Base-by-base conservation (phyloP, 148 eudicot genomes). In the Camellia sinensis region DNA sequence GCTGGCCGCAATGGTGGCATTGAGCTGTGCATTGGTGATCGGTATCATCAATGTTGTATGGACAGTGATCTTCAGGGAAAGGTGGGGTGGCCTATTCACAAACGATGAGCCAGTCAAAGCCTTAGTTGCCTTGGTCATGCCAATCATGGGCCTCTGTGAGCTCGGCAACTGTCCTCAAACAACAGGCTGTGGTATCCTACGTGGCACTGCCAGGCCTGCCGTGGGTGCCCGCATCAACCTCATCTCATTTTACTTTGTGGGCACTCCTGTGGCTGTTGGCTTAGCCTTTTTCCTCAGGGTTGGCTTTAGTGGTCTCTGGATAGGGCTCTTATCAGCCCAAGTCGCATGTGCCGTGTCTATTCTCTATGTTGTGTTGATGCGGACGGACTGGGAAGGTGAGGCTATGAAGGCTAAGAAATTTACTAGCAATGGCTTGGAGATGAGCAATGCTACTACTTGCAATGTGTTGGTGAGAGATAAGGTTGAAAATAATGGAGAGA, bases 91-190 rank as follows among this genome's bases (percentile, higher is more conserved):
- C 0, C 74, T 91, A 2, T 95, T 95, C 82, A 95, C 98, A 21
- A 82, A 89, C 13, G 98, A 95, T 46, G 83, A 72, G 11, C 78
- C 76, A 73, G 88, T 94, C 11, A 89, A 83, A 71, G 74, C 87
- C 6, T 73, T 94, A 6, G 97, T 91, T 7, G 92, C 97, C 54
- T 91, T 93, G 18, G 97, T 94, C 0, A 90, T 94, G 92, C 98
- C 98, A 13, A 72, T 94, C 43, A 90, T 92, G 88, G 98, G 97
- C 29, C 83, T 94, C 2, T 92, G 97, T 76, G 98, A 94, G 90
- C 88, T 94, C 3, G 98, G 98, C 2, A 94, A 94, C 86, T 94
- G 98, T 60, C 98, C 98, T 5, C 98, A 94, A 41, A 94, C 98
- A 0, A 94, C 98, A 0, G 98, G 98, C 57, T 94, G 98, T 71